Conservation (phyloP, 2,329 filamentous ascomycete genomes). For the Davidsoniella eucalypti region DNA sequence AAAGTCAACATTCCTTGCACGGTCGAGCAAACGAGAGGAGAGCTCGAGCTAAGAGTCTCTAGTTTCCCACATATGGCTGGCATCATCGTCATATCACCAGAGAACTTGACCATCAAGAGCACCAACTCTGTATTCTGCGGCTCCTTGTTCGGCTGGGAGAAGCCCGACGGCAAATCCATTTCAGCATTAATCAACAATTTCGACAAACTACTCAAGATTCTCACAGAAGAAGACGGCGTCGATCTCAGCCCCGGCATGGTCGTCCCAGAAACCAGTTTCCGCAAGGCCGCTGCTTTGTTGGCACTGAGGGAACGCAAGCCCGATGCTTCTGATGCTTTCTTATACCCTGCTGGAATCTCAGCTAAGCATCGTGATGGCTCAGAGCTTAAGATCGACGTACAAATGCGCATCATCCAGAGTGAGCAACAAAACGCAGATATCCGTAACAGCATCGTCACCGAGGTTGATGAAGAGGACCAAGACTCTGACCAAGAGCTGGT, state of each 20-base stretch:
- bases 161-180: slow-evolving; percentile 65
- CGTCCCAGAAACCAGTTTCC: slow-evolving; percentile 88
- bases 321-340: slow-evolving; percentile 62
- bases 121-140: slow-evolving; percentile 91
- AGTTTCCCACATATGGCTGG: slow-evolving; percentile 96
- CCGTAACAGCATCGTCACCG: slow-evolving; percentile 43
- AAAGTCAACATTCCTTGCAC: slow-evolving; percentile 72
- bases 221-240: slow-evolving; percentile 76
- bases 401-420: slow-evolving; percentile 91
- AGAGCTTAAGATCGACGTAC: slow-evolving; percentile 84
- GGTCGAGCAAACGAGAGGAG: slow-evolving; percentile 53
- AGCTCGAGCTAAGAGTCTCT: slow-evolving; percentile 64
- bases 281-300: slow-evolving; percentile 70
- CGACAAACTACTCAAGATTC: slow-evolving; percentile 61
- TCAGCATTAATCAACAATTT: slow-evolving; percentile 74
- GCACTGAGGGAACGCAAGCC: slow-evolving; percentile 68
- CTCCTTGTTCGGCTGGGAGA: slow-evolving; percentile 77
- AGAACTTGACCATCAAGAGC: slow-evolving; percentile 65
- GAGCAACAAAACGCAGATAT: slow-evolving; percentile 49
- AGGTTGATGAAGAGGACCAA: slow-evolving; percentile 36
- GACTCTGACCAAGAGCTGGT: background rate
- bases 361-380: slow-evolving; percentile 82
- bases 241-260: slow-evolving; percentile 84
- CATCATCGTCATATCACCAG: slow-evolving; percentile 79
- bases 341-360: slow-evolving; percentile 68